Base-by-base conservation (phyloP, 2,329 filamentous ascomycete species). In the Aspergillus intermedius region DNA sequence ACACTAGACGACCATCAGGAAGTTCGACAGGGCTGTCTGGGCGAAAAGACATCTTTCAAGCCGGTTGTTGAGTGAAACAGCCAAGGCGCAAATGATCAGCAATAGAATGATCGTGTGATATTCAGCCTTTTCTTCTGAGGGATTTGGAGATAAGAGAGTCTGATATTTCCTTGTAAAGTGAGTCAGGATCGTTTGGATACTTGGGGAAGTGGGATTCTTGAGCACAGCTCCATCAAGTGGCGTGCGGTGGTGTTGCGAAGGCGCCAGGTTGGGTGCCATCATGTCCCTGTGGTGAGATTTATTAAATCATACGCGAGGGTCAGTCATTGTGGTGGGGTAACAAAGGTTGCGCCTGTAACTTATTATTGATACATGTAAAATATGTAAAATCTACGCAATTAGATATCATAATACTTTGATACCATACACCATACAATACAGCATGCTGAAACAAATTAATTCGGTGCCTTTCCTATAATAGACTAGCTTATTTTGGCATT, bases 1-100 rank as follows among this genome's bases (percentile, higher is more conserved):
- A 71, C 46, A 69, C 63, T 23, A 73, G 47, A n/a, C 60, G 59
- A 22, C 69, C 68, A 46, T 68, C 42, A 0, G 67, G 60, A 12
- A 71, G 58, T 48, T 67, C 58, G 22, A 46, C 48, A 17, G 48
- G 48, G 30, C 37, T 43, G 28, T 47, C 48, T 28, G 48, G 44
- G 8, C 42, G 47, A n/a, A 42, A 37, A 25, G 17, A 49, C 47
- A 49, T 49, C 32, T 15, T 35, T 35, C 32, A 35, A 15, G 7
- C 32, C 32, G 13, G 32, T 35, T 35, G 32, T 35, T 35, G 15
- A 6, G 13, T 35, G 32, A 15, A 35, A 35, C 32, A 35, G 7
- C 13, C 32, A 35, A 15, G 32, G 13, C 32, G 13, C 2, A 35
- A 35, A 35, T 35, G 3, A 35, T 35, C 32, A 15, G 32, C 32